phyloP scores from a whole-genome alignment of 2,329 filamentous ascomycete species.

The Aspergillus sp. region DNA sequence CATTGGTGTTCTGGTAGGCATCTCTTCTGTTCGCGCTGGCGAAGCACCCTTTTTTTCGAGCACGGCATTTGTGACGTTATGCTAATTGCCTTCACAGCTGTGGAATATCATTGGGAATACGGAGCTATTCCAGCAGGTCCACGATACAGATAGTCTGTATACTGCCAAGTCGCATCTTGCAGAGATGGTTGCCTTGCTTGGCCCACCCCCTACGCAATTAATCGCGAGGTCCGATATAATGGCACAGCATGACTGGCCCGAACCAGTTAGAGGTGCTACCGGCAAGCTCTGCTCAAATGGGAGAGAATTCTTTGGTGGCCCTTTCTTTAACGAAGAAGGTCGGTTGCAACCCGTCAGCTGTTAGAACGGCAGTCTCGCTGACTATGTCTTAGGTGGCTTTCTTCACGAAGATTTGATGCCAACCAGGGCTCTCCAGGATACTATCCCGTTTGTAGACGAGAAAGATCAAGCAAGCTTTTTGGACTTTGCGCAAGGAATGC shows the following conservation, averaged over 20 bases:
- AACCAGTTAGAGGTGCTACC: conserved; percentile 14
- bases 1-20: conserved; percentile 32
- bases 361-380: conserved; percentile 7
- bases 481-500: conserved; percentile 34
- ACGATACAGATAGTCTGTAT: conserved; percentile 30
- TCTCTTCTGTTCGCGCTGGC: too few relatives aligned
- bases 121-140: conserved; percentile 33
- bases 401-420: conserved; percentile 24
- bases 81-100: conserved; percentile 9
- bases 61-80: not conserved
- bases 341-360: not conserved
- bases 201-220: conserved; percentile 32
- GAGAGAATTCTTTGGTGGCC: conserved; percentile 23
- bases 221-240: conserved; percentile 21
- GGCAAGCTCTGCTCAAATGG: conserved; percentile 18
- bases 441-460: conserved; percentile 24
- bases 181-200: conserved; percentile 42
- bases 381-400: conserved; percentile 23
- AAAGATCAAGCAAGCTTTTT: conserved; percentile 33
- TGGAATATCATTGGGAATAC: conserved; percentile 35
- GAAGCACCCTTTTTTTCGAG: too few relatives aligned
- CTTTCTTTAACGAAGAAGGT: conserved; percentile 28
- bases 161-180: conserved; percentile 36
- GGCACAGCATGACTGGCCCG: conserved; percentile 16
- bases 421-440: conserved; percentile 21